phyloP scores from a whole-genome alignment of 169 alveolate genomes.

The Cryptosporidium meleagridis region DNA sequence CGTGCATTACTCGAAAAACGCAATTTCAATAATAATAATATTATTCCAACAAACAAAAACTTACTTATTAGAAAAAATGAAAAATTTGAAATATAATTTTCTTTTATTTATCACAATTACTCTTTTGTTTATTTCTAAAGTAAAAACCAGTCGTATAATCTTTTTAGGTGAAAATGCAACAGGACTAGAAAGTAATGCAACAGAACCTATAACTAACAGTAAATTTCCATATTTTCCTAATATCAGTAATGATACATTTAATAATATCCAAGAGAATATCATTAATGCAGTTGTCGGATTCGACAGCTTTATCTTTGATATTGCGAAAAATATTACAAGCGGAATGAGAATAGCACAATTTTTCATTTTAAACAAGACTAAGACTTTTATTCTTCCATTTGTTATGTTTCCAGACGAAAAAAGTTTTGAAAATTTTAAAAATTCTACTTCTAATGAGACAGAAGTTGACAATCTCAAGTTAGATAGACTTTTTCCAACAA shows the following conservation, averaged over 20 bases:
- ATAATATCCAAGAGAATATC: neutral
- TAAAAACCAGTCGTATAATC: neutral
- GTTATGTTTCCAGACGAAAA: neutral
- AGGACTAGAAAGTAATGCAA: neutral
- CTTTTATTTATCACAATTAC: neutral
- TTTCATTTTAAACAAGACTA: conserved; percentile 31
- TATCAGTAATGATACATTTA: neutral
- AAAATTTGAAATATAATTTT: neutral
- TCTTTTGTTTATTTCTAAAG: neutral
- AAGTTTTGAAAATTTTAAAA: conserved; percentile 3
- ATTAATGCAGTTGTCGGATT: neutral
- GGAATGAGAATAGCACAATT: conserved; percentile 10
- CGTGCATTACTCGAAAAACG: neutral
- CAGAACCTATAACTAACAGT: neutral
- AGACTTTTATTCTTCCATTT: conserved; percentile 19
- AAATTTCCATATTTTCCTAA: neutral
- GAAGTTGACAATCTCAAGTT: neutral
- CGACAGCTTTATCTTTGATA: conserved; percentile 7
- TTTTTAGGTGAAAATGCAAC: neutral
- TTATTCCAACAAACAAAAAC: neutral
- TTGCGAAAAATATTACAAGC: conserved; percentile 2
- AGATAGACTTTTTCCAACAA: neutral
- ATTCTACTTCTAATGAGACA: neutral
- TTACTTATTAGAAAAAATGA: neutral
- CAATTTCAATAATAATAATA: neutral